Conservation (phyloP, 352 stramenopile genomes). For the Elongisporangium senticosum region DNA sequence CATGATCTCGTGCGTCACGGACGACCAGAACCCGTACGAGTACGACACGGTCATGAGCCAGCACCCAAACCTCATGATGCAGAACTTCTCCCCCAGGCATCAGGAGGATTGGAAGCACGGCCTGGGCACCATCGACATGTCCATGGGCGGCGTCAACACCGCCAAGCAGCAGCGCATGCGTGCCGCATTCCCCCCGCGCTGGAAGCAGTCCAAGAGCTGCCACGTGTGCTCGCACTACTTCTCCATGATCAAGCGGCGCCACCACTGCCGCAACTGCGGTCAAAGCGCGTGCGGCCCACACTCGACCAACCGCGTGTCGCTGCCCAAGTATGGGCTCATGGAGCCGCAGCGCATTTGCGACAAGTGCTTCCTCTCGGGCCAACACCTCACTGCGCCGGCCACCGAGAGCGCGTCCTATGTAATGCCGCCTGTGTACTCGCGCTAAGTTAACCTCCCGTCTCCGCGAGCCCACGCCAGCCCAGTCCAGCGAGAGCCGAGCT, state of each 20-base stretch:
- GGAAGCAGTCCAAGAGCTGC: constrained; percentile 69
- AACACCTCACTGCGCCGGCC: constrained; percentile 38
- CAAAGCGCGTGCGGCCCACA: constrained; percentile 69
- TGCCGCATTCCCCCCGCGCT: constrained; percentile 61
- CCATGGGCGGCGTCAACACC: constrained; percentile 15
- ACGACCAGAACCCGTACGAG: constrained; percentile 28
- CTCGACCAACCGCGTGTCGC: constrained; percentile 71
- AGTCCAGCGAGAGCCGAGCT: too few species aligned
- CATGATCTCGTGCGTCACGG: constrained; percentile 44
- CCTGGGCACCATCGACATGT: constrained; percentile 23
- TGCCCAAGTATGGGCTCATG: constrained; percentile 65
- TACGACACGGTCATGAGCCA: constrained; percentile 12
- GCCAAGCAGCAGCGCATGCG: constrained; percentile 23
- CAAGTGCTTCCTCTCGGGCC: constrained; percentile 69
- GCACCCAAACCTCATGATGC: constrained; percentile 2
- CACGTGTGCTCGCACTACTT: constrained; percentile 61
- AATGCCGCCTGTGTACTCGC: not conserved
- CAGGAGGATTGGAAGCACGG: constrained; percentile 2
- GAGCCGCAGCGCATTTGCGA: constrained; percentile 76
- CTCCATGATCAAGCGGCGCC: constrained; percentile 64
- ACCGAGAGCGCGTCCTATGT: constrained; percentile 1
- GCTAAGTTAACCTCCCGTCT: not conserved
- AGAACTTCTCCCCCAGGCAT: not conserved
- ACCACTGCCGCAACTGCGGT: constrained; percentile 80
- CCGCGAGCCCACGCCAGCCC: too few species aligned